Evolutionary conservation across 2,329 filamentous ascomycete species (phyloP), one percentile per base, ranked within the genome.

Genomic region (Epichloe brachyelytri): DNA sequence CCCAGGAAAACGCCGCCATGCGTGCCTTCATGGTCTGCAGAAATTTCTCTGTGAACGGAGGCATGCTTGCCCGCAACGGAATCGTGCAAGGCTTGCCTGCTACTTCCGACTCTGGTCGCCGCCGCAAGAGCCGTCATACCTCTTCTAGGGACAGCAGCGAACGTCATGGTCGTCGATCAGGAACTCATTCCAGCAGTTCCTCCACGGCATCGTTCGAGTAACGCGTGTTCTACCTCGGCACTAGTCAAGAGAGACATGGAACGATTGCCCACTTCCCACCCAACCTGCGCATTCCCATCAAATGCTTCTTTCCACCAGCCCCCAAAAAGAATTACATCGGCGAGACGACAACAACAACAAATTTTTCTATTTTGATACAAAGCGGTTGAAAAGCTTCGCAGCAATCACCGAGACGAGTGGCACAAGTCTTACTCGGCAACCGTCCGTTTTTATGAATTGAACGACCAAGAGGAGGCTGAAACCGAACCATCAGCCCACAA

Each of bases 11-110:
- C 62, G 91, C 91, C 26, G 91, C 91, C 54, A 94, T 94, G 80
- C 86, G 89, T 55, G 91, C 91, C 52, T 97, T 95, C 70, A 91
- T 95, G 81, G 93, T 96, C 59, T 96, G 91, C 75, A 85, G 89
- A 57, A 95, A 95, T 76, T 96, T 96, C 71, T 95, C 88, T 51
- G 87, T 94, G 68, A 96, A 95, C 65, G 89, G 94, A 61, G 91
- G 91, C 65, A 95, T 95, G 88, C 73, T 83, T 56, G 80, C 80
- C 55, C 77, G 80, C 57, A 84, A 83, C 62, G 80, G 80, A 43
- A 82, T 83, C 55, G 79, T 84, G 56, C 80, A 84, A 67, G 80
- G 80, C 47, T 72, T 84, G 38, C 80, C 80, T 14, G 77, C 73
- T 51, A 72, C 74, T 57, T 47, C 54, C 20, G 69, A 78, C 51